Conservation (phyloP, 371 early-diverging fungal species). For the Smittium culicis region DNA sequence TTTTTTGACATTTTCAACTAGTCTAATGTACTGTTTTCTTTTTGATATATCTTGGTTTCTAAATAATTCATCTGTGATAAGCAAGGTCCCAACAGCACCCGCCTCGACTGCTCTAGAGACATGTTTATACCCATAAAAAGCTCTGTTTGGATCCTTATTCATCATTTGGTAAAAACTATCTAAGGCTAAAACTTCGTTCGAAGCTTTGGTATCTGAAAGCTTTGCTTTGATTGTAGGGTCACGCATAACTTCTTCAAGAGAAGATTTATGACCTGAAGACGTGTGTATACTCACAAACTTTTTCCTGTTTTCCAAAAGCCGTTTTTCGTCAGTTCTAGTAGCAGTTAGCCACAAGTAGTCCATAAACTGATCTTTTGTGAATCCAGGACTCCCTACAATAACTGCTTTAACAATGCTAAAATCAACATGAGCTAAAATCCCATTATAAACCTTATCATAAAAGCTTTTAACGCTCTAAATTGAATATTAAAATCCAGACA, state of each 20-base stretch:
- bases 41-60: no score
- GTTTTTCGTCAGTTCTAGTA: constrained; percentile 63
- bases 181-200: constrained; percentile 66
- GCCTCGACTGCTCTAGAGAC: no score
- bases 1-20: no score
- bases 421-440: constrained; percentile 68
- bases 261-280: constrained; percentile 89
- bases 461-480: no score
- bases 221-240: constrained; percentile 65
- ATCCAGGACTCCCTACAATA: constrained; percentile 89
- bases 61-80: no score
- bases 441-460: constrained; percentile 80
- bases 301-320: constrained; percentile 58
- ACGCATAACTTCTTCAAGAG: constrained; percentile 80
- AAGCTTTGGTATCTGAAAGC: constrained; percentile 84
- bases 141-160: constrained; percentile 71
- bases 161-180: constrained; percentile 80
- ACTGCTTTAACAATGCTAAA: constrained; percentile 83
- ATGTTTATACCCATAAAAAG: no score
- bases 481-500: no score
- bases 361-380: constrained; percentile 43
- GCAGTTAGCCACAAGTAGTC: background rate
- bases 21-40: no score
- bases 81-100: no score
- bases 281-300: constrained; percentile 83